phyloP scores from a whole-genome alignment of 73 alveolate species.

The Stentor roeselii region DNA sequence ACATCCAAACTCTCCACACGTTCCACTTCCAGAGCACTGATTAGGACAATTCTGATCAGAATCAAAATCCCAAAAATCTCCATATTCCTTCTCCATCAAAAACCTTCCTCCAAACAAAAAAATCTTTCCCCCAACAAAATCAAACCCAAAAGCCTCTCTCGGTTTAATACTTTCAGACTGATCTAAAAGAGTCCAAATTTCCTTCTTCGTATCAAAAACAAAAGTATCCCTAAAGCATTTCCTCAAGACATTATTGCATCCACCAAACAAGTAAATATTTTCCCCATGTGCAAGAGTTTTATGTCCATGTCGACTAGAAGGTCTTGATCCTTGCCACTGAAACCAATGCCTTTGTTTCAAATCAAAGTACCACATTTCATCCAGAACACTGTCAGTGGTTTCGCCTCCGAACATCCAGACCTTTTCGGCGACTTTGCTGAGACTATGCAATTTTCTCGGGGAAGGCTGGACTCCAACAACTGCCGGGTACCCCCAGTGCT shows the following conservation, averaged over 20 bases:
- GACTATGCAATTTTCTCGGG: neutral
- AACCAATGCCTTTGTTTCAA: conserved; percentile 9
- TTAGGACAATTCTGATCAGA: conserved; percentile 20
- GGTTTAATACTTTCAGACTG: neutral
- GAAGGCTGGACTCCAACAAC: neutral
- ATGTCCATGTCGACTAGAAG: conserved; percentile 20
- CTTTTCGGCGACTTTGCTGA: neutral
- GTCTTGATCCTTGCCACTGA: neutral
- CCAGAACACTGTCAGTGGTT: neutral
- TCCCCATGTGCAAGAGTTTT: neutral
- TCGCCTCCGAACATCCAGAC: conserved; percentile 32
- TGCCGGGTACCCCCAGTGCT: conserved; percentile 19
- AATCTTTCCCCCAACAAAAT: neutral
- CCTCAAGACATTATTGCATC: neutral
- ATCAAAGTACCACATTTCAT: conserved; percentile 20
- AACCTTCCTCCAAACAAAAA: conserved; percentile 12
- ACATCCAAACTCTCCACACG: conserved; percentile 14
- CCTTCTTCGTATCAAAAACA: neutral
- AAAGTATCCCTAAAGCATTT: neutral
- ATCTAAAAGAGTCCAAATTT: neutral
- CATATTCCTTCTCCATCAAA: neutral
- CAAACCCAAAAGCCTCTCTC: neutral
- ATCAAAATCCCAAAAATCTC: conserved; percentile 9
- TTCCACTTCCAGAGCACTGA: conserved; percentile 15
- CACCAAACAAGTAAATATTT: neutral